Base-by-base conservation (phyloP, 179 eudicot genomes). In the Amaranthus tricolor region DNA sequence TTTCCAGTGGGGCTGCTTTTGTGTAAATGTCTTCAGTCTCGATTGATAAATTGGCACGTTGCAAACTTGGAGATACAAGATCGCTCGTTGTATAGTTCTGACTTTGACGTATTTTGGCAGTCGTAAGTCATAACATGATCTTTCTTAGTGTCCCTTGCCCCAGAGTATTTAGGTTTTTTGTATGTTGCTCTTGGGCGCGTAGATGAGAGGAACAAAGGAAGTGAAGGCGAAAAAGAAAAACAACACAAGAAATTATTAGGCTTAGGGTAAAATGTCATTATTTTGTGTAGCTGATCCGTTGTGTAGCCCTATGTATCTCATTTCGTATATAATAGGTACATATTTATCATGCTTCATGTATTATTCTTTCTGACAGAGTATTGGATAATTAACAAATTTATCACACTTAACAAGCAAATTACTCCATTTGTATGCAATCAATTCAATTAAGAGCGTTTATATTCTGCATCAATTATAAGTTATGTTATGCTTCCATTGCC, bases 41-140 rank as follows among this genome's bases (percentile, higher is more conserved):
- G 90, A 76, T 90, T 96, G 75, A 77, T 96, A 67, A 89, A 93
- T 81, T 96, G 98, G 99, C 99, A 96, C 63, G 86, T 96, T 31
- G 98, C 98, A 48, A 96, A 96, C 82, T 68, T 96, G 89, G 99
- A 96, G 89, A 93, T 96, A 79, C 99, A 96, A 78, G 99, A 96
- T 83, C 89, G 94, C 11, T 89, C 98, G 6, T 88, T 96, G 97
- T 93, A 93, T 80, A 93, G 97, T 82, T 82, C 83, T 48, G 85
- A 90, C 87, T 91, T 91, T 56, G 99, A 86, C 71, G 73, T 89
- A 71, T 96, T 96, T 80, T 96, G 99, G 98, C 98, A 93, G 79
- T 85, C 96, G 3, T 74, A 82, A 93, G 81, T 83, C 91, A 5
- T 67, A 78, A 49, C 74, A 62, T 45, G 66, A 43, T n/a, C 71